Evolutionary conservation across 2,329 filamentous ascomycete species (phyloP).

Genomic region (Huntiella bhutanensis): DNA sequence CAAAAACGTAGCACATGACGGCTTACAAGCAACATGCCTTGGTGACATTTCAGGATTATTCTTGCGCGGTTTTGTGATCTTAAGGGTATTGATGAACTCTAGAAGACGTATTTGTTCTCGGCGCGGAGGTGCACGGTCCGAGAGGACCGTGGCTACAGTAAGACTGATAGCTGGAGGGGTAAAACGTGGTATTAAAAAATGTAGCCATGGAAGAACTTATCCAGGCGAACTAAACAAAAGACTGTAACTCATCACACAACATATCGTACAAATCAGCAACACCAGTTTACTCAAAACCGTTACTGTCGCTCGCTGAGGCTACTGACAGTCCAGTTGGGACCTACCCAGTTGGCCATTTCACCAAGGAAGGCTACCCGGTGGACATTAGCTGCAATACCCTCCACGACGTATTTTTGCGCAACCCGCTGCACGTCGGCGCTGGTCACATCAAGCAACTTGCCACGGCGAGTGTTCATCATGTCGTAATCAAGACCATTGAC

Average conservation of each 20-base stretch:
- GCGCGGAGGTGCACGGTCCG: conserved; percentile 11
- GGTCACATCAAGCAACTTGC: conserved; percentile 71
- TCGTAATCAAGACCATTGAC: conserved; percentile 68
- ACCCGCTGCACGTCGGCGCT: conserved; percentile 61
- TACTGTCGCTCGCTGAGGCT: conserved; percentile 23
- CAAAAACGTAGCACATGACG: too few relatives aligned
- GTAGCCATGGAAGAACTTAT: conserved; percentile 7
- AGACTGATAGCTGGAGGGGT: background rate
- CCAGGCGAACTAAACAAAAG: conserved; percentile 3
- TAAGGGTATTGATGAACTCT: conserved; percentile 30
- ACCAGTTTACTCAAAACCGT: background rate
- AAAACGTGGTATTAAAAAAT: conserved; percentile 7
- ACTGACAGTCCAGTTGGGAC: conserved; percentile 52
- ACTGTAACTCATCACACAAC: background rate
- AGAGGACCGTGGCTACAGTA: conserved; percentile 5
- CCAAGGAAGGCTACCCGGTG: conserved; percentile 59
- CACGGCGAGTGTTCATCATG: conserved; percentile 72
- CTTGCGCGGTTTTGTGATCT: conserved; percentile 45
- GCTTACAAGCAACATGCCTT: background rate
- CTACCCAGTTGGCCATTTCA: conserved; percentile 63
- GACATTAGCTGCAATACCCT: conserved; percentile 37
- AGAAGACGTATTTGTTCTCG: conserved; percentile 44
- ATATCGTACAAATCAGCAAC: conserved; percentile 1
- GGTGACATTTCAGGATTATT: conserved; percentile 21
- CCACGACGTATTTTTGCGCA: conserved; percentile 65